Base-by-base conservation (phyloP, 2,329 filamentous ascomycete species). In the Byssochlamys sp. region DNA sequence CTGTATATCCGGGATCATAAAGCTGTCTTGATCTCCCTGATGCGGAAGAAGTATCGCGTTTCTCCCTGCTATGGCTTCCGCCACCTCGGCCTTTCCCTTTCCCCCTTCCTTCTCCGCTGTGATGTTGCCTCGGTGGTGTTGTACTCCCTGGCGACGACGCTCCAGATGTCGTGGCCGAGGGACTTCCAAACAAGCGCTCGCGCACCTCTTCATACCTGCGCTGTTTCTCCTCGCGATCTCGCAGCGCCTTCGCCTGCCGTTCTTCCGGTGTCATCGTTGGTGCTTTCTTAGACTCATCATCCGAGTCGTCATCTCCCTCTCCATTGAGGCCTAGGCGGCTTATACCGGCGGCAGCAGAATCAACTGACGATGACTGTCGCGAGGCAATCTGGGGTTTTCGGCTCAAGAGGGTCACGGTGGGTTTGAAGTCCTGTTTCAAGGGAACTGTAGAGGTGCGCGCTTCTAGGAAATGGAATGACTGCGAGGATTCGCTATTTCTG, bases 191-290 rank as follows among this genome's bases (percentile, higher is more conserved):
- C 57, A 96, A 86, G 70, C 91, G 88, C 65, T 92, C 90, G 29
- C 92, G 82, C 4, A 86, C 89, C 75, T 96, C 91, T 60, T 95
- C 89, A 70, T 96, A 96, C 60, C 88, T 88, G 57, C 85, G 85
- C 76, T 95, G 89, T 77, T 94, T 96, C 75, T 95, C 91, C 68
- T 95, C 91, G 9, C 85, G 83, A 65, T 95, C 90, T 53, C 83
- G 81, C 69, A 90, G 84, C 55, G 91, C 89, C 67, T 88, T 88
- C 26, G 85, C 83, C 60, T 88, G 85, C 33, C 91, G 82, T 75
- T 96, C 88, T 65, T 92, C 89, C 2, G 87, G 82, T 0, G 84
- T 88, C 50, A 84, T 82, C 64, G 85, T 84, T 24, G 80, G 77
- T 61, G 83, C 82, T 69, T 83, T 84, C 56, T 77, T 74, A 53